Evolutionary conservation across 2,329 filamentous ascomycete genomes (phyloP).

Genomic region (Monosporascus cannonballus): DNA sequence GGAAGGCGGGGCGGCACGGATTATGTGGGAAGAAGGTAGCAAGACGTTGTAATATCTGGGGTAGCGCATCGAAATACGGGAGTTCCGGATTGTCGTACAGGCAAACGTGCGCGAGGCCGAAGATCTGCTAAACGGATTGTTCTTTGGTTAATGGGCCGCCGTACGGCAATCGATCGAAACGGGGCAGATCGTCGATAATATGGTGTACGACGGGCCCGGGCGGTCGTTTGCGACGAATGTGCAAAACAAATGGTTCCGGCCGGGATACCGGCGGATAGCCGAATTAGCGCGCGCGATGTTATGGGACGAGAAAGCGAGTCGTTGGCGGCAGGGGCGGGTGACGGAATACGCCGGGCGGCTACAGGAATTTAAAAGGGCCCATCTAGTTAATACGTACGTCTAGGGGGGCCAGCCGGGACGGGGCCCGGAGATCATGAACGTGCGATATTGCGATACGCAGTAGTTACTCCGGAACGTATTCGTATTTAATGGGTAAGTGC

Average conservation of each 20-base stretch:
- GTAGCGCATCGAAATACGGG: not conserved
- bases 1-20: not conserved
- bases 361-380: not conserved
- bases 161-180: not conserved
- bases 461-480: not conserved
- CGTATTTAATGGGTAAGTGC: not conserved
- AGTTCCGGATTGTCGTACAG: not conserved
- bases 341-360: not conserved
- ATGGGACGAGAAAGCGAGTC: not conserved
- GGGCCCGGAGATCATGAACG: not conserved
- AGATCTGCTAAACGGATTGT: not conserved
- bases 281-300: not conserved
- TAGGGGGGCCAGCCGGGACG: conserved; percentile 1
- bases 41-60: not conserved
- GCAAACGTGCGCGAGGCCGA: not conserved
- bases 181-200: not conserved
- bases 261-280: not conserved
- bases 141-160: not conserved
- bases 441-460: not conserved
- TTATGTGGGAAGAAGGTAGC: not conserved
- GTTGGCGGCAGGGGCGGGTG: not conserved
- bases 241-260: not conserved
- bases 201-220: not conserved
- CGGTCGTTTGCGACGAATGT: not conserved
- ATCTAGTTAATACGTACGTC: not conserved